A percentile compares a stretch with the other conserved stretches of the same genome.
Evolutionary conservation across 176 grass and related monocot species (phyloP).

Genomic region (Carex kokanica): DNA sequence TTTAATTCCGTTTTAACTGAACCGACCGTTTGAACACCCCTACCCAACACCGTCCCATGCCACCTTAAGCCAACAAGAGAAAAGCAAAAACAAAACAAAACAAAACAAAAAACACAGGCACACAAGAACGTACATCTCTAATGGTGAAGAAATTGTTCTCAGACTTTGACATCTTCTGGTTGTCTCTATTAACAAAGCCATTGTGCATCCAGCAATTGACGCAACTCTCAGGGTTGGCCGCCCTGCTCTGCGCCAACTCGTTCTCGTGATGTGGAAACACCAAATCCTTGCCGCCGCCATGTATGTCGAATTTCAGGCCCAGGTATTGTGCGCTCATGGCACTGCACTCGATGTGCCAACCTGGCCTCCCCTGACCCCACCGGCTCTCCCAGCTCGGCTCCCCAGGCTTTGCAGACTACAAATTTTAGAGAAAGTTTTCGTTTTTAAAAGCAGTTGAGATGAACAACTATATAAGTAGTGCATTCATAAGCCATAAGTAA

Average conservation of each 20-base stretch:
- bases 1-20: no score
- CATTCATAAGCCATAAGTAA: not conserved
- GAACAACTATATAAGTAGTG: not conserved
- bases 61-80: not conserved
- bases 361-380: conserved; percentile 47
- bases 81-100: not conserved
- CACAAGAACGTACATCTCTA: conserved; percentile 58
- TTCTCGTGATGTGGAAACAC: conserved; percentile 56
- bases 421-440: not conserved
- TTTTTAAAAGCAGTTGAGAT: not conserved
- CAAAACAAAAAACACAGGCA: not conserved
- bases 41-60: not conserved
- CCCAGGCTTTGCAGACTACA: conserved; percentile 47
- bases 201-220: conserved; percentile 57
- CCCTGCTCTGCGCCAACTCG: conserved; percentile 42
- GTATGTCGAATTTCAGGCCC: conserved; percentile 42
- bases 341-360: conserved; percentile 63
- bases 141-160: conserved; percentile 80
- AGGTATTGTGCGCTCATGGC: conserved; percentile 50
- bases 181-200: conserved; percentile 51
- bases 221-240: conserved; percentile 31
- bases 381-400: conserved; percentile 49
- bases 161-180: conserved; percentile 55
- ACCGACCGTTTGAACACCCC: no score
- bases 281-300: conserved; percentile 48